These are phyloP conservation scores for Entomortierella lignicola DNA, from an alignment of 192 early-diverging fungal species.

Conservation along the genomic window DNA sequence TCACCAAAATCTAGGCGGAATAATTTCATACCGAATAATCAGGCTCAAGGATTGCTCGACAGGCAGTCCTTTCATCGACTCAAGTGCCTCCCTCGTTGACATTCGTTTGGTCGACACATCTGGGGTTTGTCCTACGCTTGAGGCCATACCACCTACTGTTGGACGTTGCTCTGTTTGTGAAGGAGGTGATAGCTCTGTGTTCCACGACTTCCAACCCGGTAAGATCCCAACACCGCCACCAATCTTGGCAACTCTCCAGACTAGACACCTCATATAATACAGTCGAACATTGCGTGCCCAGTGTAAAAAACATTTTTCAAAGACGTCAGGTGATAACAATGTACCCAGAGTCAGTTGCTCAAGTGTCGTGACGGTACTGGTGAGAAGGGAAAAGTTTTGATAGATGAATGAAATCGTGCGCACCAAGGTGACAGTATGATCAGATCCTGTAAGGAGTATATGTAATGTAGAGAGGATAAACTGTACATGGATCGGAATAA, in stretches of 20 bases:
- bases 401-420: slow-evolving; percentile 62
- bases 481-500: slow-evolving; percentile 53
- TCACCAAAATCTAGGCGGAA: not conserved
- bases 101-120: slow-evolving; percentile 5
- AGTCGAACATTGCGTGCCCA: slow-evolving; percentile 63
- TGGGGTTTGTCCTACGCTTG: not conserved
- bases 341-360: slow-evolving; percentile 53
- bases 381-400: slow-evolving; percentile 60
- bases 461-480: slow-evolving; percentile 56
- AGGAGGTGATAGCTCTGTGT: not conserved
- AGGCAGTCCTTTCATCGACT: not conserved
- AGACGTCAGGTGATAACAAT: slow-evolving; percentile 49
- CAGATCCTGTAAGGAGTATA: slow-evolving; percentile 52
- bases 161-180: not conserved
- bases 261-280: slow-evolving; percentile 59
- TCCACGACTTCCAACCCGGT: slow-evolving; percentile 44
- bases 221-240: slow-evolving; percentile 45
- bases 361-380: slow-evolving; percentile 43
- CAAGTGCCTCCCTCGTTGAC: slow-evolving; percentile 22
- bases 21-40: slow-evolving; percentile 29
- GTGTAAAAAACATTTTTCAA: slow-evolving; percentile 62
- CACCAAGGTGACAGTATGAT: slow-evolving; percentile 61
- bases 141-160: slow-evolving; percentile 29
- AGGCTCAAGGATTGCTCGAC: slow-evolving; percentile 24
- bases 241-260: slow-evolving; percentile 59